Base-by-base conservation (phyloP, 2,329 filamentous ascomycete genomes). In the Bipolaris oryzae region DNA sequence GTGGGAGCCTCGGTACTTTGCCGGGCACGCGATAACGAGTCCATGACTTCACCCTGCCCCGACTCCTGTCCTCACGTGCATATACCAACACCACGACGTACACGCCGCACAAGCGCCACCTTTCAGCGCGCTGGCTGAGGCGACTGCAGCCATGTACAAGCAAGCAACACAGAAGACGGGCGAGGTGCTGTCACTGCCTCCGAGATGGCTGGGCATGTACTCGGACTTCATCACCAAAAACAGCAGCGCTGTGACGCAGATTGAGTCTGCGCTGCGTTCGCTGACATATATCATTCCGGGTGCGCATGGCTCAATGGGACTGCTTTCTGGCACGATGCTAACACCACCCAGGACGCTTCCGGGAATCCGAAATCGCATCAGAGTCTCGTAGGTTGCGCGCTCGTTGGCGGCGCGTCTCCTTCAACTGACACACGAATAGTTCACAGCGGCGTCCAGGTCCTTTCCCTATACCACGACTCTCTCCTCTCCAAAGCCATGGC, bases 241-340 rank as follows among this genome's bases (percentile, higher is more conserved):
- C 76, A 88, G 92, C 59, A 89, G 92, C 71, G 92, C 96, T 57
- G 92, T 99, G 50, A 91, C 92, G 47, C 93, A 96, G 80, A 94
- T 99, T 62, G 95, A 99, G 80, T 96, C 91, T 61, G 92, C 92
- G 13, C 80, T 99, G 72, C 87, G 95, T 37, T 96, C 92, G 25
- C 80, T 99, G 63, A 97, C 94, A 45, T 99, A 99, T 76, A 92
- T 99, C 64, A 95, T 98, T 47, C 95, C 94, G 55, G 93, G 90
- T 87, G 74, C 54, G 74, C 54, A 63, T 16, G 75, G 45, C 1
- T 31, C 18, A 18, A 38, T 5, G 21, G 7, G 11, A n/a, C 9
- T n/a, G 0, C 41, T 31, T 7, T 11, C 20, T 7, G 16, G n/a
- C 16, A n/a, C 16, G 11, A 38, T 54, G 39, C 68, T 77, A 48